Evolutionary conservation across 768 basidiomycete species (phyloP).

Genomic region (Boletus sp.): DNA sequence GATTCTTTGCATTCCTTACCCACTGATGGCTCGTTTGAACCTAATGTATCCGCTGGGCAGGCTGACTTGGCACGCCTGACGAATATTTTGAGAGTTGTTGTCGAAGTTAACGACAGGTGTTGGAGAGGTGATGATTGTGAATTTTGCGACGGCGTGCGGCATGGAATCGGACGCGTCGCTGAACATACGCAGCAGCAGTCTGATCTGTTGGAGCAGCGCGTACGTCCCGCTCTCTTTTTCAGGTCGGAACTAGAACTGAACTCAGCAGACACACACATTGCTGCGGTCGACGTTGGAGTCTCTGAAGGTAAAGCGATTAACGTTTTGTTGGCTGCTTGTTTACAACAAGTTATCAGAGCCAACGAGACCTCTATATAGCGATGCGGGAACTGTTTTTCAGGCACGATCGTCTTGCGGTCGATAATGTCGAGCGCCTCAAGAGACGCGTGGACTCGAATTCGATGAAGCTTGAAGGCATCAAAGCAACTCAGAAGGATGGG

Average conservation of each 20-base stretch:
- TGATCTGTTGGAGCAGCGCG: constrained; percentile 70
- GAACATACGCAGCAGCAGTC: constrained; percentile 67
- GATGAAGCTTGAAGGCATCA: constrained; percentile 72
- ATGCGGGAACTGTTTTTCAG: constrained; percentile 84
- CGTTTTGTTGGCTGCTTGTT: constrained; percentile 6
- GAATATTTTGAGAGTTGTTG: constrained; percentile 73
- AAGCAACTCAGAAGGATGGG: constrained; percentile 67
- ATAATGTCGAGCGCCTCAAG: constrained; percentile 83
- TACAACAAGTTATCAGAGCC: constrained; percentile 40
- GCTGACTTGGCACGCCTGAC: constrained; percentile 81
- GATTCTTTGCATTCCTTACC: constrained; percentile 12
- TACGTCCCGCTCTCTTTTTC: constrained; percentile 33
- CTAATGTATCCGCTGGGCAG: constrained; percentile 45
- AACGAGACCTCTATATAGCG: constrained; percentile 85
- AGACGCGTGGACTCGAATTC: constrained; percentile 79
- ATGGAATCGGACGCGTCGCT: constrained; percentile 66
- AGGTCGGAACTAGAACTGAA: background rate
- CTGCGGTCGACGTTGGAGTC: constrained; percentile 71
- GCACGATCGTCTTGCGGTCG: constrained; percentile 84
- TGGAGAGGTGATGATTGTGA: constrained; percentile 85
- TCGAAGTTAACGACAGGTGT: constrained; percentile 75
- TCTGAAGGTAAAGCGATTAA: constrained; percentile 52
- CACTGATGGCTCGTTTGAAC: constrained; percentile 15
- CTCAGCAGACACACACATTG: constrained; percentile 53
- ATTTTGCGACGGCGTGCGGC: constrained; percentile 70